phyloP scores from a whole-genome alignment of 306 rosid genomes.

The Astragalus membranaceus region DNA sequence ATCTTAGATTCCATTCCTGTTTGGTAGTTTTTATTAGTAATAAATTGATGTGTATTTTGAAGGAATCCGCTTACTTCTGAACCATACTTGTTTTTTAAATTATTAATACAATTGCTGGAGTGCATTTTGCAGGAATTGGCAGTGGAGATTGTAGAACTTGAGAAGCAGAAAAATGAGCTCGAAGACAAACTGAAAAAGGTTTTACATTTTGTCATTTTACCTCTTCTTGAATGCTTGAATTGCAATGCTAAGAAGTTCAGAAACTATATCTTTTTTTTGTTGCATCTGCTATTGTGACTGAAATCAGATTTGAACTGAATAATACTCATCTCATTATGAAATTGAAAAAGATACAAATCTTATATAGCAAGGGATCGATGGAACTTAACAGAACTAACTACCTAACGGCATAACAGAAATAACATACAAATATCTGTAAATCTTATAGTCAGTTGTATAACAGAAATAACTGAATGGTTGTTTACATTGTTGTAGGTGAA shows the following conservation, averaged over 20 bases:
- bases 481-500: conserved; percentile 56
- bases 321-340: too few species aligned
- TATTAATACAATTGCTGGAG: conserved; percentile 4
- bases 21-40: background rate
- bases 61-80: conserved; percentile 4
- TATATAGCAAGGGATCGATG: too few species aligned
- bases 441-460: too few species aligned
- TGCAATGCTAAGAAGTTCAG: background rate
- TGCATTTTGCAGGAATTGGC: conserved; percentile 61
- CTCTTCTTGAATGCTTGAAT: background rate
- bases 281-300: conserved; percentile 9
- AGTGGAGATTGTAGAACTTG: conserved; percentile 62
- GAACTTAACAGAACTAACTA: too few species aligned
- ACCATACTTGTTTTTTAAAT: conserved; percentile 2
- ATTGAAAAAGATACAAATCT: too few species aligned
- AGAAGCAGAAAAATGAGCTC: conserved; percentile 63
- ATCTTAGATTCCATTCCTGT: background rate
- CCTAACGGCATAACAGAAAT: too few species aligned
- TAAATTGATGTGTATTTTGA: background rate
- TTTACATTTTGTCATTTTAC: background rate
- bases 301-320: too few species aligned
- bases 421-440: background rate
- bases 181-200: conserved; percentile 76
- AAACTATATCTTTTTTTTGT: background rate
- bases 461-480: too few species aligned